phyloP scores from a whole-genome alignment of 1,284 basidiomycete genomes.

The Pyrrhoderma noxium region DNA sequence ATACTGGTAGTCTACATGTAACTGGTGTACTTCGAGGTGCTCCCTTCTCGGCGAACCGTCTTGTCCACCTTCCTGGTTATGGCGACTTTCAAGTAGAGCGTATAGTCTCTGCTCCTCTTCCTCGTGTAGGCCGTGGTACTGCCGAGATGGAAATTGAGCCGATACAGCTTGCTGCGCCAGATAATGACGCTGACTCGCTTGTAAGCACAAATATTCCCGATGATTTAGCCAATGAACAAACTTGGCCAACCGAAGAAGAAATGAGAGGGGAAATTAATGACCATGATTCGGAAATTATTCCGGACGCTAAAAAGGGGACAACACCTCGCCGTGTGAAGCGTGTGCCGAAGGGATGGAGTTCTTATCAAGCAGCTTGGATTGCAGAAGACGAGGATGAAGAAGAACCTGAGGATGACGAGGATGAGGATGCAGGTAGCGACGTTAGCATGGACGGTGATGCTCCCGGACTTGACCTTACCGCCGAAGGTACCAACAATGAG shows the following conservation, averaged over 20 bases:
- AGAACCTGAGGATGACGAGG: constrained; percentile 32
- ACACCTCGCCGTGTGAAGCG: constrained; percentile 70
- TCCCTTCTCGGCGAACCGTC: constrained; percentile 73
- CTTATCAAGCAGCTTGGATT: constrained; percentile 93
- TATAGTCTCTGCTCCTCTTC: constrained; percentile 53
- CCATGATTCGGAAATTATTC: constrained; percentile 34
- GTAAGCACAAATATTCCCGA: constrained; percentile 86
- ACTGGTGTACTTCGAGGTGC: constrained; percentile 83
- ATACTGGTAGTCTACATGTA: constrained; percentile 50
- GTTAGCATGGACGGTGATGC: constrained; percentile 26
- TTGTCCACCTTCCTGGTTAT: constrained; percentile 84
- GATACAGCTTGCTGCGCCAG: constrained; percentile 48
- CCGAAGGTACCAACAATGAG: constrained; percentile 36
- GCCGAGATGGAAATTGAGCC: constrained; percentile 59
- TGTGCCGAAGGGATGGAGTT: constrained; percentile 85
- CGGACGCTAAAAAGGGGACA: constrained; percentile 58
- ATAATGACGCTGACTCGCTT: constrained; percentile 80
- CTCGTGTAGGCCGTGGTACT: constrained; percentile 32
- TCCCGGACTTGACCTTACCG: constrained; percentile 20
- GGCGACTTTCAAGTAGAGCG: constrained; percentile 86
- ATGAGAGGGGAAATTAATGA: constrained; percentile 47
- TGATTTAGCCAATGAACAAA: constrained; percentile 90
- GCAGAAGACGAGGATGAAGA: constrained; percentile 63
- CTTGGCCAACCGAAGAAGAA: constrained; percentile 98
- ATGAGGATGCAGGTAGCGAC: constrained; percentile 32